These are phyloP conservation scores for Clonostachys rosea DNA, from an alignment of 2,329 filamentous ascomycete species.

Conservation along the genomic window DNA sequence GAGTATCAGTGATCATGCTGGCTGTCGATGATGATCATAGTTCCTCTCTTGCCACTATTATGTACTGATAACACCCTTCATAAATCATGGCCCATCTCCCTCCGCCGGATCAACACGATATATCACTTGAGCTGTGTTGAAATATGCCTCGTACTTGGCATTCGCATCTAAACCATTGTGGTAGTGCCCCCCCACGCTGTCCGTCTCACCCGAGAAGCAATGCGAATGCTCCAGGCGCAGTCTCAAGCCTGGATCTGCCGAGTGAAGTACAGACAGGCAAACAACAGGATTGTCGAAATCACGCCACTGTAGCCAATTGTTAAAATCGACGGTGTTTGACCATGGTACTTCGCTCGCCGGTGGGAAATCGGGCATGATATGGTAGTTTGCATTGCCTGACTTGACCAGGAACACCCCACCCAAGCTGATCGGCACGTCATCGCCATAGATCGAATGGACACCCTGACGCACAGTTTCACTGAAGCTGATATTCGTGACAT, in stretches of 20 bases:
- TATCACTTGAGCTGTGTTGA: conserved; percentile 31
- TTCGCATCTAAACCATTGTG: conserved; percentile 28
- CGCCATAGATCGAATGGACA: conserved; percentile 21
- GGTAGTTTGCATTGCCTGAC: conserved; percentile 25
- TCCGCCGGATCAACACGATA: conserved; percentile 26
- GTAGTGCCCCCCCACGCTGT: conserved; percentile 34
- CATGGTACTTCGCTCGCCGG: conserved; percentile 16
- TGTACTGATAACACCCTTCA: no score
- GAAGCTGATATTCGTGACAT: conserved; percentile 18
- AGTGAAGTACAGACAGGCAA: conserved; percentile 33
- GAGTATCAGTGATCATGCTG: no score
- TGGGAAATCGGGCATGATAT: conserved; percentile 41
- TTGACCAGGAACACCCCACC: conserved; percentile 34
- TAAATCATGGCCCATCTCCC: no score
- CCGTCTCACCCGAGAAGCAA: conserved; percentile 25
- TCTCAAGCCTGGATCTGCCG: conserved; percentile 28
- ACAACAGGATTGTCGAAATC: conserved; percentile 27
- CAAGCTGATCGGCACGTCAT: conserved; percentile 21
- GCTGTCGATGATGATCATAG: no score
- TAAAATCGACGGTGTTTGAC: conserved; percentile 14
- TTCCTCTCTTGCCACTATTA: no score
- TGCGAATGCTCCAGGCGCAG: conserved; percentile 43
- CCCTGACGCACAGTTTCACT: conserved; percentile 21
- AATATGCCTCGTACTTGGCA: conserved; percentile 40
- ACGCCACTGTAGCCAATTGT: conserved; percentile 32